A percentile compares a stretch with the other conserved stretches of the same genome.
These are phyloP conservation scores for Teratosphaeria epicoccoides DNA, from an alignment of 2,329 filamentous ascomycete species.

Conservation along the genomic window DNA sequence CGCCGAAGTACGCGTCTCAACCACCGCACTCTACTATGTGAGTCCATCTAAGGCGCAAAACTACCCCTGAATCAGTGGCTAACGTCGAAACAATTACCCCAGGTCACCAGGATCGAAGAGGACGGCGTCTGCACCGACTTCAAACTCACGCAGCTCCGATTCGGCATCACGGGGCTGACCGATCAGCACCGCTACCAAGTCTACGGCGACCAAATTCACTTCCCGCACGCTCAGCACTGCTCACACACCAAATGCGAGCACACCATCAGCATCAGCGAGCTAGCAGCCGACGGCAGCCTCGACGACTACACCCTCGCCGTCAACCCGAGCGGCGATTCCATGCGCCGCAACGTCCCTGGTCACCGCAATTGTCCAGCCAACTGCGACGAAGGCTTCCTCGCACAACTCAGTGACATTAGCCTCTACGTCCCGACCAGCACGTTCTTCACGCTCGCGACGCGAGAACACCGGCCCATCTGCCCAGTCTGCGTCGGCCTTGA, in stretches of 20 bases:
- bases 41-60: not conserved
- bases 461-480: slow-evolving; percentile 13
- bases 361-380: slow-evolving; percentile 5
- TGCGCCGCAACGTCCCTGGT: slow-evolving; percentile 7
- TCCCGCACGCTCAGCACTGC: slow-evolving; percentile 3
- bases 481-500: slow-evolving; percentile 19
- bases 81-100: not conserved
- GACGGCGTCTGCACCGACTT: slow-evolving; percentile 8
- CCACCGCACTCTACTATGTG: not conserved
- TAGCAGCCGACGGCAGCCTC: slow-evolving; percentile 6
- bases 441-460: slow-evolving; percentile 10
- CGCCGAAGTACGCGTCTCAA: not conserved
- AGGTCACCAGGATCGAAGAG: slow-evolving; percentile 6
- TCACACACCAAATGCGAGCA: slow-evolving; percentile 3
- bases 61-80: not conserved
- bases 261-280: slow-evolving; percentile 5
- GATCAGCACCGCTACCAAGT: slow-evolving; percentile 14
- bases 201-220: slow-evolving; percentile 10
- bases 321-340: slow-evolving; percentile 12
- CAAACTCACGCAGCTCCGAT: slow-evolving; percentile 7
- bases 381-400: slow-evolving; percentile 16
- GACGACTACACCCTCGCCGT: slow-evolving; percentile 3
- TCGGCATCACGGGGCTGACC: slow-evolving; percentile 4
- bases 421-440: slow-evolving; percentile 6
- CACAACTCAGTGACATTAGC: slow-evolving; percentile 1